phyloP scores from a whole-genome alignment of 306 rosid genomes.

The Rosa lucieae region DNA sequence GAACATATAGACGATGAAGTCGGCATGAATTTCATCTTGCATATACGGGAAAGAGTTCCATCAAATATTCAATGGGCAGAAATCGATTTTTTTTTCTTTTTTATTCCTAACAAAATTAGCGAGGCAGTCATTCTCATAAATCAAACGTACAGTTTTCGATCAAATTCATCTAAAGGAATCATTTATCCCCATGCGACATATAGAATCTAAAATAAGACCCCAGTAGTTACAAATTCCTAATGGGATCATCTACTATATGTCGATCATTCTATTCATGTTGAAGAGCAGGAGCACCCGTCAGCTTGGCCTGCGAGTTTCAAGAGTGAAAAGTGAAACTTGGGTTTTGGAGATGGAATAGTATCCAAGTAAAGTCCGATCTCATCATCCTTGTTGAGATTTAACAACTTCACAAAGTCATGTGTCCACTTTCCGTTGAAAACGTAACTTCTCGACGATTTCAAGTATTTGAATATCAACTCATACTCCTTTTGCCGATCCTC shows the following conservation, averaged over 20 bases:
- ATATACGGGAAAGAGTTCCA: too few relatives aligned
- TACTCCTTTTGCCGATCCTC: not conserved
- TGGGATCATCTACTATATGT: too few relatives aligned
- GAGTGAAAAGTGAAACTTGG: not conserved
- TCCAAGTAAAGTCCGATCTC: slow-evolving; percentile 1
- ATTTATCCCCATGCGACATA: too few relatives aligned
- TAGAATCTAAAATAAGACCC: not conserved
- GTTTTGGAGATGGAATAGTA: not conserved
- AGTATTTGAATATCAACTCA: not conserved
- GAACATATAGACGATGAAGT: too few relatives aligned
- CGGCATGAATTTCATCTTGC: too few relatives aligned
- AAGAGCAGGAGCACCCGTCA: not conserved
- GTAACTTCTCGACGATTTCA: not conserved
- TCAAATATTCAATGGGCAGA: too few relatives aligned
- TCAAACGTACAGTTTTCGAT: too few relatives aligned
- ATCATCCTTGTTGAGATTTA: not conserved
- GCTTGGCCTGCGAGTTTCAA: not conserved
- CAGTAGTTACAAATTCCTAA: not conserved
- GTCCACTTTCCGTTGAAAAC: not conserved
- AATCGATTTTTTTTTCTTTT: too few relatives aligned
- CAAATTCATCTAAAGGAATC: not conserved
- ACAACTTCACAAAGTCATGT: not conserved
- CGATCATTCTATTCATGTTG: not conserved
- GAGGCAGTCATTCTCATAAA: too few relatives aligned
- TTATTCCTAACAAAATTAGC: too few relatives aligned